Percentiles rank a stretch among this genome's conserved stretches.
phyloP scores from a whole-genome alignment of 148 eudicot genomes.

The Cornus suecica region DNA sequence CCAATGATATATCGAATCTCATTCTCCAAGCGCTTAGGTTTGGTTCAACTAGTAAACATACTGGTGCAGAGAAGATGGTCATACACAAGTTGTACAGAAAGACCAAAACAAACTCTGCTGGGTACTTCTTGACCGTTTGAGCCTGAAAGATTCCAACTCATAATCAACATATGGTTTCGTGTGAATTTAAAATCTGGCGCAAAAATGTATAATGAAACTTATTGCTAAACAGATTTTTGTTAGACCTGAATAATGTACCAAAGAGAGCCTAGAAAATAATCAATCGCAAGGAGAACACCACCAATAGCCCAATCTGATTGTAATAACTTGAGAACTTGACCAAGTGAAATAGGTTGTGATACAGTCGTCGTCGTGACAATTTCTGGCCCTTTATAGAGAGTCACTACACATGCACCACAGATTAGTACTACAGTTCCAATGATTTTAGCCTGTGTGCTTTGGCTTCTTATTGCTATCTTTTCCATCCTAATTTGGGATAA shows the following conservation, averaged over 20 bases:
- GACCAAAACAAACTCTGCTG: constrained; percentile 16
- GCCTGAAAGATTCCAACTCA: not conserved
- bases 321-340: not conserved
- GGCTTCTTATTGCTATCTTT: constrained; percentile 20
- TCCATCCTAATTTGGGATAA: constrained; percentile 18
- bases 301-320: not conserved
- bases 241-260: constrained; percentile 19
- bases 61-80: not conserved
- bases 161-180: not conserved
- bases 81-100: constrained; percentile 8
- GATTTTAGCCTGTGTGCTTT: constrained; percentile 26
- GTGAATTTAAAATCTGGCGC: too few relatives aligned
- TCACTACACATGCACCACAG: constrained; percentile 32
- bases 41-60: not conserved
- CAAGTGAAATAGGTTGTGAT: not conserved
- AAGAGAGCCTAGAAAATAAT: not conserved
- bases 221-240: not conserved
- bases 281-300: constrained; percentile 5
- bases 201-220: not conserved
- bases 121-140: not conserved
- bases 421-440: constrained; percentile 33
- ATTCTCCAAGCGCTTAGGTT: constrained; percentile 13
- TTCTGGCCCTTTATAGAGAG: constrained; percentile 31
- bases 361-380: not conserved
- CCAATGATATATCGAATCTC: not conserved